Conservation (phyloP, 495 filamentous ascomycete species). For the Pyrenula massariospora region DNA sequence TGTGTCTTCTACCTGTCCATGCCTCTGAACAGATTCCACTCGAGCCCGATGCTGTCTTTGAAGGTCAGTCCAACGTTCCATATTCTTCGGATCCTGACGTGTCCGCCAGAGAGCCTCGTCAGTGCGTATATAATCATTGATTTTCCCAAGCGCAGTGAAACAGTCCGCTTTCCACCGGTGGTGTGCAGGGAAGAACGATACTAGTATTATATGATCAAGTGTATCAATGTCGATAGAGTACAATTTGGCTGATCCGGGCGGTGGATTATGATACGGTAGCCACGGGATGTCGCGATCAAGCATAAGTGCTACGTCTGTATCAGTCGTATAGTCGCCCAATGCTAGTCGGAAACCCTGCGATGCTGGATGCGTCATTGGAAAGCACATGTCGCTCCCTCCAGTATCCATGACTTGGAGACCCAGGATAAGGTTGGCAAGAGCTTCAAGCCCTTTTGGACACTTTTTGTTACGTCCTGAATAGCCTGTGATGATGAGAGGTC, state of each 20-base stretch:
- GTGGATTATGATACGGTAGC: slow-evolving; percentile 12
- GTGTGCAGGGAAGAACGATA: slow-evolving; percentile 8
- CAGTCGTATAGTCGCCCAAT: slow-evolving; percentile 10
- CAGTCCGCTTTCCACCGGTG: slow-evolving; percentile 9
- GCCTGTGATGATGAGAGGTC: slow-evolving; percentile 15
- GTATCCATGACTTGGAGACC: slow-evolving; percentile 13
- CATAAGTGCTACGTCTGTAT: slow-evolving; percentile 14
- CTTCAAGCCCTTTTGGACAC: slow-evolving; percentile 12
- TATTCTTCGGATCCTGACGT: slow-evolving; percentile 4
- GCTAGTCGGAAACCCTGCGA: too few relatives aligned
- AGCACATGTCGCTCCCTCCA: slow-evolving; percentile 11
- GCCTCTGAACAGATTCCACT: too few relatives aligned
- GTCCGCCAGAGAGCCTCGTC: not conserved
- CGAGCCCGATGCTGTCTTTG: too few relatives aligned
- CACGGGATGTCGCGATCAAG: slow-evolving; percentile 21
- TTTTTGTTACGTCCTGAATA: slow-evolving; percentile 14
- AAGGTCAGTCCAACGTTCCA: not conserved
- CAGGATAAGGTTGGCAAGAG: slow-evolving; percentile 10
- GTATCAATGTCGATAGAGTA: slow-evolving; percentile 20
- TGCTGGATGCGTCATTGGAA: slow-evolving; percentile 13
- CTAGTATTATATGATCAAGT: slow-evolving; percentile 15
- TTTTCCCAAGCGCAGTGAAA: slow-evolving; percentile 5
- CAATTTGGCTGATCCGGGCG: slow-evolving; percentile 10
- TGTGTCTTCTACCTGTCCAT: too few relatives aligned
- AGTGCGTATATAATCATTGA: slow-evolving; percentile 3